These are phyloP conservation scores for Kwoniella heveanensis DNA, from an alignment of 768 basidiomycete species.

Conservation along the genomic window DNA sequence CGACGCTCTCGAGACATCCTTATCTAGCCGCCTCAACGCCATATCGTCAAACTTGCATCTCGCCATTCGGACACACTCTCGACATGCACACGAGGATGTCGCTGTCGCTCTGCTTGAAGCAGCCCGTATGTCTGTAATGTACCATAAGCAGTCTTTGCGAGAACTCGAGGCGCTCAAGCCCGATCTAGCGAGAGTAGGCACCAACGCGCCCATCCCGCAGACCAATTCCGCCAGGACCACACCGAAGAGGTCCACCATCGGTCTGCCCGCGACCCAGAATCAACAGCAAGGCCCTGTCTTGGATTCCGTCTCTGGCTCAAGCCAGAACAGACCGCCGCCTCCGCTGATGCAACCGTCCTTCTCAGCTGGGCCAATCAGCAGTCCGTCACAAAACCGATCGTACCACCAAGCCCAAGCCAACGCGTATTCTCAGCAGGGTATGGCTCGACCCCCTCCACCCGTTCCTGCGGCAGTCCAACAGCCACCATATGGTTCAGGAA, in stretches of 20 bases:
- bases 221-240: conserved; percentile 2
- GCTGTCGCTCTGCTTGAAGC: conserved; percentile 88
- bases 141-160: conserved; percentile 81
- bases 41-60: conserved; percentile 92
- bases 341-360: neutral
- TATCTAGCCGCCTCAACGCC: conserved; percentile 82
- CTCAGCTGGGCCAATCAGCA: neutral
- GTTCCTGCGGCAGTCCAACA: too few species aligned
- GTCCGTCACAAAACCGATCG: neutral
- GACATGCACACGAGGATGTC: conserved; percentile 85
- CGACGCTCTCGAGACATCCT: conserved; percentile 79
- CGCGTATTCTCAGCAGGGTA: neutral
- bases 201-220: conserved; percentile 12
- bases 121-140: conserved; percentile 85
- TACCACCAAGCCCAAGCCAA: neutral
- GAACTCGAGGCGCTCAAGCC: conserved; percentile 82
- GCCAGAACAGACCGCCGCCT: conserved; percentile 7
- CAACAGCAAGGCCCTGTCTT: neutral
- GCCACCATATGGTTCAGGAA: too few species aligned
- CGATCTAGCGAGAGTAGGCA: conserved; percentile 63
- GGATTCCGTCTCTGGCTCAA: neutral
- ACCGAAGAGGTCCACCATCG: conserved; percentile 1
- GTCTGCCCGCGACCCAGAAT: conserved; percentile 4
- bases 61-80: conserved; percentile 79
- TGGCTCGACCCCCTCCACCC: neutral